Conservation (phyloP, 78 protist genomes). For the Dictyostelium discoideum region DNA sequence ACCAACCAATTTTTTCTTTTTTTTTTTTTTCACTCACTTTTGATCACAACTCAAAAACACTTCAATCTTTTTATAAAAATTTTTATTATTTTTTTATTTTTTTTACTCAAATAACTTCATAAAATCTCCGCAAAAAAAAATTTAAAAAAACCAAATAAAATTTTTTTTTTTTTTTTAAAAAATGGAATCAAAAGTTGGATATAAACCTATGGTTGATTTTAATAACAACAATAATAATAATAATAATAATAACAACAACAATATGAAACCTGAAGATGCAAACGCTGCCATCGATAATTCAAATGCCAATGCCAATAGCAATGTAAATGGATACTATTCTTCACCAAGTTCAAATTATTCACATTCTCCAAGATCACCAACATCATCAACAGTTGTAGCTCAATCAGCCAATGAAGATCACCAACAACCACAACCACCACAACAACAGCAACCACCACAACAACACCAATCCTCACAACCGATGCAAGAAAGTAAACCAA, state of each 20-base stretch:
- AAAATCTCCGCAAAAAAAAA: neutral
- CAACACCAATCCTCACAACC: neutral
- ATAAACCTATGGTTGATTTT: neutral
- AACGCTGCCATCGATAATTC: neutral
- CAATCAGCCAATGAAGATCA: neutral
- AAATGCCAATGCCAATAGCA: neutral
- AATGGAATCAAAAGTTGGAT: neutral
- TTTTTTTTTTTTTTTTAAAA: neutral
- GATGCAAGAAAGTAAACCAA: neutral
- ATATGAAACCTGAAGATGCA: neutral
- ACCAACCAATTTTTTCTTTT: neutral
- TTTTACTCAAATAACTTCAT: neutral
- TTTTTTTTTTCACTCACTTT: neutral
- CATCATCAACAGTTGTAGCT: neutral
- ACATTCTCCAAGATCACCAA: constrained; percentile 61
- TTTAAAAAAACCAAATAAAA: neutral
- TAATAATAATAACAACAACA: neutral
- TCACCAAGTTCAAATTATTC: constrained; percentile 35
- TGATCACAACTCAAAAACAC: neutral
- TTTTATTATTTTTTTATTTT: neutral
- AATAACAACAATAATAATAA: no score
- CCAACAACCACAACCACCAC: neutral
- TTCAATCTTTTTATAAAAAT: no score
- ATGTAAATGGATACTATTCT: constrained; percentile 18
- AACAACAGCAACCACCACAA: neutral